phyloP scores from a whole-genome alignment of 2,329 filamentous ascomycete species.

The Balansia obtecta region DNA sequence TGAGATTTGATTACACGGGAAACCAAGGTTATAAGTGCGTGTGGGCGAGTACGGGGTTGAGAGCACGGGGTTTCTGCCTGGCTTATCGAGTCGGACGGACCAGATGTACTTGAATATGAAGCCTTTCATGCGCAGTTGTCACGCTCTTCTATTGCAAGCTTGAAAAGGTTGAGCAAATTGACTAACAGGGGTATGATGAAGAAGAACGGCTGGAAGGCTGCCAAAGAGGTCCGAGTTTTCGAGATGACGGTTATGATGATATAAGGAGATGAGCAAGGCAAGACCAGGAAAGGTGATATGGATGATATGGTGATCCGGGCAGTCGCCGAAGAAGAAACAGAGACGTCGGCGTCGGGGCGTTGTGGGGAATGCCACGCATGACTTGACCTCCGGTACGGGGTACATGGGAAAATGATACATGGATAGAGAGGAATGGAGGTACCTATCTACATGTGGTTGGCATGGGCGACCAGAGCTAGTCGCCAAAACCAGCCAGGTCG shows the following conservation, averaged over 20 bases:
- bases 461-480: no score
- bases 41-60: neutral
- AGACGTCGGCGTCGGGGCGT: neutral
- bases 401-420: no score
- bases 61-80: neutral
- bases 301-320: neutral
- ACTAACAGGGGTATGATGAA: no score
- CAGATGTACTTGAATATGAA: no score
- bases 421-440: no score
- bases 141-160: no score
- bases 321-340: neutral
- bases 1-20: neutral
- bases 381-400: neutral
- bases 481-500: neutral
- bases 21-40: neutral
- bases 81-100: no score
- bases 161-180: no score
- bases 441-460: no score
- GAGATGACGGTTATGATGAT: neutral
- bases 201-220: no score
- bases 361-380: constrained; percentile 1
- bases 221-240: no score
- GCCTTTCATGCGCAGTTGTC: no score
- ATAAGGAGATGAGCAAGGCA: neutral
- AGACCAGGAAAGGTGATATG: neutral